phyloP scores from a whole-genome alignment of 1,139 yeast genomes.

The Pichia norvegensis region DNA sequence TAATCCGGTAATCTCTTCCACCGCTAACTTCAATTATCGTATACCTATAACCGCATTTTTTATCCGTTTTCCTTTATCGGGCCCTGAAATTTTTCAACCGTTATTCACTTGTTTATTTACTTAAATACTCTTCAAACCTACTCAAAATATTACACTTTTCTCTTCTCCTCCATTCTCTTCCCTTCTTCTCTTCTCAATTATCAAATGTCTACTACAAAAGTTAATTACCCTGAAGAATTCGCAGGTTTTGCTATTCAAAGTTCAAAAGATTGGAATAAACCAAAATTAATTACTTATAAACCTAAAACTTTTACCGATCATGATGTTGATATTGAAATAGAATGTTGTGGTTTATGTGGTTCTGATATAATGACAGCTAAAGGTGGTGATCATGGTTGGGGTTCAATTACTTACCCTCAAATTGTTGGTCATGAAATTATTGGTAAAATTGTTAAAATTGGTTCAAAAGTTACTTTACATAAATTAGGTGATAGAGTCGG shows the following conservation, averaged over 20 bases:
- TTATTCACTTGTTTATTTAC: too few species aligned
- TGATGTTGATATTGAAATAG: conserved; percentile 45
- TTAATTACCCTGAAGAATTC: conserved; percentile 37
- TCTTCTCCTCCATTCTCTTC: too few species aligned
- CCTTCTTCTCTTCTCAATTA: too few species aligned
- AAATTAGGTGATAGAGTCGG: conserved; percentile 57
- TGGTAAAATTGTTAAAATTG: conserved; percentile 38
- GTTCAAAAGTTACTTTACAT: conserved; percentile 35
- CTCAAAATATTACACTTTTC: too few species aligned
- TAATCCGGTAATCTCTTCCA: neutral
- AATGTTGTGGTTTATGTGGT: conserved; percentile 58
- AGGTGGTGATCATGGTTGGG: conserved; percentile 35
- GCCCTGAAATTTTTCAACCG: too few species aligned
- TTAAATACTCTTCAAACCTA: neutral
- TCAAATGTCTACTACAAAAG: conserved; percentile 11
- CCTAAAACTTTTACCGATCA: conserved; percentile 46
- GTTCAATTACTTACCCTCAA: conserved; percentile 24
- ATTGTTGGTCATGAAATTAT: conserved; percentile 44
- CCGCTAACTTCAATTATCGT: neutral
- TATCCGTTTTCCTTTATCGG: too few species aligned
- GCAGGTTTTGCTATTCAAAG: conserved; percentile 39
- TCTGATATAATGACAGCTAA: conserved; percentile 39
- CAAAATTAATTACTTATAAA: conserved; percentile 31
- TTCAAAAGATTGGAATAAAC: conserved; percentile 37
- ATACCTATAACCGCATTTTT: too few species aligned